phyloP scores from a whole-genome alignment of 2,329 filamentous ascomycete species.

The Byssothecium circinans region DNA sequence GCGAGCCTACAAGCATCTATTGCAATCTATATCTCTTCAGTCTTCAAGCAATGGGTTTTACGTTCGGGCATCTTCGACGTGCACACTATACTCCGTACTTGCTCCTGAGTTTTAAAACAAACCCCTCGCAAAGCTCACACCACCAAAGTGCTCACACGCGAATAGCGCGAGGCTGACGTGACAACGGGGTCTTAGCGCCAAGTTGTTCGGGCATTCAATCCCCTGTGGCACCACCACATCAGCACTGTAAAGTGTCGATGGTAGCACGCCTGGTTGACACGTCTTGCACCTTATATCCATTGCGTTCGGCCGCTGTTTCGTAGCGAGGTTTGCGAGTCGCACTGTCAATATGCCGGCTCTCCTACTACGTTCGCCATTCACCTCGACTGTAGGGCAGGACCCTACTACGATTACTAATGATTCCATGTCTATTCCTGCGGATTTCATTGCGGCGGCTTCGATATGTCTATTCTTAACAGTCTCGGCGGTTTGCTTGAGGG shows the following conservation, averaged over 20 bases:
- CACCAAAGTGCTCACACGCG: too few relatives aligned
- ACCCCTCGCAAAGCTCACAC: too few relatives aligned
- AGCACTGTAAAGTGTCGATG: neutral
- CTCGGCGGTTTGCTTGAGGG: slow-evolving; percentile 8
- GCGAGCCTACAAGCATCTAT: too few relatives aligned
- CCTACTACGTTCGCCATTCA: neutral
- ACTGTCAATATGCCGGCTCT: neutral
- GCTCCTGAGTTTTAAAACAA: too few relatives aligned
- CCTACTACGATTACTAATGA: neutral
- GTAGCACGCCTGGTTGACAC: neutral
- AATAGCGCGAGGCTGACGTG: neutral
- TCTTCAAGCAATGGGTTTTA: too few relatives aligned
- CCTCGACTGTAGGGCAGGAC: slow-evolving; percentile 4
- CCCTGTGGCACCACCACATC: neutral
- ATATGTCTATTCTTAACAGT: slow-evolving; percentile 15
- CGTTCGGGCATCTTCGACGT: too few relatives aligned
- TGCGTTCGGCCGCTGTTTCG: neutral
- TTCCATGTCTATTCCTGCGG: slow-evolving; percentile 8
- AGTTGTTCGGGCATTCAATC: neutral
- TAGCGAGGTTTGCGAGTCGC: neutral
- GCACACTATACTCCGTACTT: too few relatives aligned
- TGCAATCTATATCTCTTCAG: too few relatives aligned
- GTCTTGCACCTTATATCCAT: neutral
- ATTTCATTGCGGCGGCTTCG: slow-evolving; percentile 10
- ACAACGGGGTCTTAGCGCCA: neutral